Evolutionary conservation across 164 flowering plant genomes (phyloP), one percentile per base, ranked within the genome.

Genomic region (Cinnamomum chago): DNA sequence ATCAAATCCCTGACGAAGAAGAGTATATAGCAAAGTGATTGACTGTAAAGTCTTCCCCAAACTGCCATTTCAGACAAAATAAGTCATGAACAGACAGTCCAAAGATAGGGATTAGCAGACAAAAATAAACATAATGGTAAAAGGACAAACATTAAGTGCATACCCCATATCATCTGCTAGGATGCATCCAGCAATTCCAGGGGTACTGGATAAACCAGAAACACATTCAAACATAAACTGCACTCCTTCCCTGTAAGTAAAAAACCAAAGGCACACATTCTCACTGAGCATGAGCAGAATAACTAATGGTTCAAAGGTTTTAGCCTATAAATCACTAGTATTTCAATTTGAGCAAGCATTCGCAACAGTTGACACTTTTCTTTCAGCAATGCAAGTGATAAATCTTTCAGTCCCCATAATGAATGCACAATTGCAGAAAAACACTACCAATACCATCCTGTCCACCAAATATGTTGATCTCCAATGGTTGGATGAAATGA

Each of bases 111-210:
- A 11, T 15, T 55, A 12, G 58, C 62, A 62, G 51, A 73, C 35
- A 2, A 52, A 5, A 17, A 35, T 17, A 20, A 55, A 20, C 60
- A 55, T 55, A 55, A 55, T 55, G 60, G n/a, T 55, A 14, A 55
- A 20, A 18, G 60, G 17, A 50, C 9, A 40, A 40, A 20, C 60
- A 55, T 55, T 20, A 15, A 55, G 60, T 40, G 28, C 60, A 84
- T 87, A 96, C 99, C 99, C 99, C 99, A 96, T 96, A 81, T 96
- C 99, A 86, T 96, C 99, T 24, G 99, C 98, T 78, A 96, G 84
- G 83, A 96, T 96, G 86, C 99, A 96, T 74, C 99, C 99, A 79
- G 78, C 73, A 67, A 91, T 86, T 75, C 83, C 83, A 40, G 82
- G 77, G 58, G 88, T 50, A 70, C 82, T 80, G 28, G 76, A 76